Base-by-base conservation (phyloP, 139 green algal genomes). In the Nannochloris sp. region DNA sequence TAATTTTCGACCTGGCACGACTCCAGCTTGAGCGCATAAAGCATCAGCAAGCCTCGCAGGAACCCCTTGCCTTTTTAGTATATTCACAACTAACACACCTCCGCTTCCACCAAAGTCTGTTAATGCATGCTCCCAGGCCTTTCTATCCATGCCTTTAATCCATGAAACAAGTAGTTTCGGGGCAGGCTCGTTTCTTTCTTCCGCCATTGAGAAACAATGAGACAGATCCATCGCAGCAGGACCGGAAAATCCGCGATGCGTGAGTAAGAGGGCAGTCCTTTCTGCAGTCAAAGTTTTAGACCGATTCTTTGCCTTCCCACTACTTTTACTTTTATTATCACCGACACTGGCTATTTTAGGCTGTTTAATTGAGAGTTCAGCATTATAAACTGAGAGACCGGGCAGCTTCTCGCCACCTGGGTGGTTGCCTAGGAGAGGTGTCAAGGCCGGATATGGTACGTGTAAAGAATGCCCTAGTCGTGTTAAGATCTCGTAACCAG, bases 191-290 rank as follows among this genome's bases (percentile, higher is more conserved):
- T 31, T 51, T 13, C 61, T 42, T 32, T 81, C 69, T 27, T 78
- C 32, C 13, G 74, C 81, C 56, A 71, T 79, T 2, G 91, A 73
- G 2, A 73, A 39, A 47, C 80, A 63, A 55, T 96, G 90, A 14
- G 68, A 85, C 5, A 95, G 36, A 73, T 97, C 91, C 54, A 97
- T 71, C 0, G 95, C 73, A 0, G 79, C 65, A 0, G 91, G 91
- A 3, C 91, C 91, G 23, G 73, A 89, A 75, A 75, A 93, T 27
- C 84, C 85, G 1, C 64, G 57, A 78, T 97, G 91, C 0, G 89
- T 96, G 64, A 97, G 95, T 30, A 97, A 76, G 60, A 97, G 76
- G 0, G 74, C 82, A 0, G 71, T 76, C 19, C 90, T 75, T n/a
- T 76, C 60, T 27, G 89, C 78, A n/a, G 23, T 25, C 19, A 37